Base-by-base conservation (phyloP, 306 rosid genomes). In the Aeschynomene evenia region DNA sequence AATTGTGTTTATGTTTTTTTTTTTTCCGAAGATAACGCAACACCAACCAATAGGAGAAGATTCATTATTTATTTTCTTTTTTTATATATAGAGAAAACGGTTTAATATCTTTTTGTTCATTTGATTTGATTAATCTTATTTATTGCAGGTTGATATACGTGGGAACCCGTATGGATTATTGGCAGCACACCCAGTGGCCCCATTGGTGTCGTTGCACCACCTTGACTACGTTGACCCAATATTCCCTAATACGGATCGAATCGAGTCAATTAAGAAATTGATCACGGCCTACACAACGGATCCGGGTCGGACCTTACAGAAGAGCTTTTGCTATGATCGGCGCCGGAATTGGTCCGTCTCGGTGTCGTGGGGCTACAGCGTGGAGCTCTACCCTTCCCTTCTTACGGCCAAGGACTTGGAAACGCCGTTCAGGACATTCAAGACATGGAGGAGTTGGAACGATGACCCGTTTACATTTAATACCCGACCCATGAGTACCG, bases 171-270 rank as follows among this genome's bases (percentile, higher is more conserved):
- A 85, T 6, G 98, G 96, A 1, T 33, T 89, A 8, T 43, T 92
- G 14, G 87, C 96, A 10, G 81, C 96, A 3, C 98, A 89, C 64
- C 96, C 96, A 1, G 33, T 81, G 22, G 91, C 85, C 13, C 96
- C 96, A 2, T 45, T 91, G 18, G 95, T 89, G 3, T 87, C 98
- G 0, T 78, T 91, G 16, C 98, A 91, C 77, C 98, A 91, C 64
- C 70, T 91, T 0, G 94, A 89, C 66, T 73, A 82, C 26, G 72
- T 89, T 28, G 70, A 67, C 1, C 79, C 91, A 5, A 49, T 91
- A 26, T 91, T 85, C 71, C 94, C 94, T 1, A 72, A 59, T 63
- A 49, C 24, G 80, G 45, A 63, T 7, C 77, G 28, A 7, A 2
- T 61, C 1, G 74, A 84, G 3, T 73, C 96, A 0, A 9, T 84